These are phyloP conservation scores for Fagus crenata DNA, from an alignment of 306 rosid species.

Conservation along the genomic window DNA sequence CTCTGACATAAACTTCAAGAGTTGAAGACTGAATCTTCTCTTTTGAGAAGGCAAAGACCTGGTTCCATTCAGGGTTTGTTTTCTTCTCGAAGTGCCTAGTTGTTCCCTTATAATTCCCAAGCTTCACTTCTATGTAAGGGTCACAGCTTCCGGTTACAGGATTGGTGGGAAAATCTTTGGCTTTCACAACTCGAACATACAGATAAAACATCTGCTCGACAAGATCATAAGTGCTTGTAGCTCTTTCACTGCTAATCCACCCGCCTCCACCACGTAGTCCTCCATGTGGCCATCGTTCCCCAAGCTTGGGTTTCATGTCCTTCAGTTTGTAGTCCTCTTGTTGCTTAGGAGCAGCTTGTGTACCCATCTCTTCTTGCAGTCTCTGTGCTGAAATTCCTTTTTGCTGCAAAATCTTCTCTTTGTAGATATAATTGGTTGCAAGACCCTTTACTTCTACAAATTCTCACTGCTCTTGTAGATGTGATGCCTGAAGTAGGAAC, in stretches of 20 bases:
- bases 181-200: constrained; percentile 73
- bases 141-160: constrained; percentile 56
- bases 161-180: constrained; percentile 68
- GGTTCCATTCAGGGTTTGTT: constrained; percentile 71
- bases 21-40: constrained; percentile 67
- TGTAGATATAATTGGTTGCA: constrained; percentile 1
- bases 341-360: constrained; percentile 37
- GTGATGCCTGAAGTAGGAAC: constrained; percentile 12
- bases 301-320: constrained; percentile 75
- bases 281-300: constrained; percentile 88
- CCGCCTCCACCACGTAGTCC: constrained; percentile 74
- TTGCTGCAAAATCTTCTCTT: constrained; percentile 9
- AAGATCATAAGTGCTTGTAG: constrained; percentile 78
- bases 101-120: constrained; percentile 76
- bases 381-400: constrained; percentile 7
- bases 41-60: constrained; percentile 80
- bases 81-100: constrained; percentile 74
- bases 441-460: not conserved
- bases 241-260: constrained; percentile 75
- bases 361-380: constrained; percentile 36
- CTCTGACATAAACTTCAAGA: constrained; percentile 61
- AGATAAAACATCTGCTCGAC: constrained; percentile 85
- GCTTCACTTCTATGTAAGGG: constrained; percentile 74
- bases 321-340: constrained; percentile 69
- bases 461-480: not conserved